Percentiles rank a stretch among this genome's conserved stretches.
phyloP scores from a whole-genome alignment of 1,284 basidiomycete species.

The Pascua guehoae region DNA sequence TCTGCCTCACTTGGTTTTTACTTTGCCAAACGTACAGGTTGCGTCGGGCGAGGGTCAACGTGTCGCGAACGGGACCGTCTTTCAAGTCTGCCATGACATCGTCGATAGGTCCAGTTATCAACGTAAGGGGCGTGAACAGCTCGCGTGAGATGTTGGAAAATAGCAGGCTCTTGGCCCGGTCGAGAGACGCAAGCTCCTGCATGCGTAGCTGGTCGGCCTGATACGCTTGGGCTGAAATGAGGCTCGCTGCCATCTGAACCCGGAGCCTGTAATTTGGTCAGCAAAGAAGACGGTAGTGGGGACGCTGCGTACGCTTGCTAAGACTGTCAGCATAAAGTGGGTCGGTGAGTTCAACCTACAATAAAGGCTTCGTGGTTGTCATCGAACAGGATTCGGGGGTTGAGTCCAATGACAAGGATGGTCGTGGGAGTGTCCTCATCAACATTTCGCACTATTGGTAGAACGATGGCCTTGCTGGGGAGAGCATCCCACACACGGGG shows the following conservation, averaged over 20 bases:
- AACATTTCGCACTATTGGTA: constrained; percentile 45
- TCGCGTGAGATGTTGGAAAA: constrained; percentile 49
- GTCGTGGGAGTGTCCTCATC: constrained; percentile 38
- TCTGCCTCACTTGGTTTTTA: not conserved
- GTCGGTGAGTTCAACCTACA: constrained; percentile 18
- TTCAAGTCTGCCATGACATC: constrained; percentile 33
- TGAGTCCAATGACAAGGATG: constrained; percentile 48
- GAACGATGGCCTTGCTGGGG: constrained; percentile 45
- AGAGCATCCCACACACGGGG: constrained; percentile 46
- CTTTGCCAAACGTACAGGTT: constrained; percentile 28
- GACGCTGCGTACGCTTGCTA: too few species aligned
- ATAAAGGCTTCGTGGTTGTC: constrained; percentile 45
- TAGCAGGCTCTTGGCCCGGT: constrained; percentile 45
- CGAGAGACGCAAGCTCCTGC: constrained; percentile 49
- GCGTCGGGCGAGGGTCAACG: constrained; percentile 39
- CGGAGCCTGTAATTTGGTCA: constrained; percentile 12
- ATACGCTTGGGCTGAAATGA: constrained; percentile 23
- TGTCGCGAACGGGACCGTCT: constrained; percentile 36
- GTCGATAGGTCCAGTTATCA: constrained; percentile 47
- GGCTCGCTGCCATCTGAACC: constrained; percentile 21
- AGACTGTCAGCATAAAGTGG: too few species aligned
- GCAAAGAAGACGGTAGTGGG: not conserved
- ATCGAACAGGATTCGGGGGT: constrained; percentile 42
- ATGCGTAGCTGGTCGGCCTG: constrained; percentile 38
- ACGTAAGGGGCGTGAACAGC: constrained; percentile 47